These are phyloP conservation scores for Cinnamomum micranthum DNA, from an alignment of 164 flowering plant species.

Conservation along the genomic window DNA sequence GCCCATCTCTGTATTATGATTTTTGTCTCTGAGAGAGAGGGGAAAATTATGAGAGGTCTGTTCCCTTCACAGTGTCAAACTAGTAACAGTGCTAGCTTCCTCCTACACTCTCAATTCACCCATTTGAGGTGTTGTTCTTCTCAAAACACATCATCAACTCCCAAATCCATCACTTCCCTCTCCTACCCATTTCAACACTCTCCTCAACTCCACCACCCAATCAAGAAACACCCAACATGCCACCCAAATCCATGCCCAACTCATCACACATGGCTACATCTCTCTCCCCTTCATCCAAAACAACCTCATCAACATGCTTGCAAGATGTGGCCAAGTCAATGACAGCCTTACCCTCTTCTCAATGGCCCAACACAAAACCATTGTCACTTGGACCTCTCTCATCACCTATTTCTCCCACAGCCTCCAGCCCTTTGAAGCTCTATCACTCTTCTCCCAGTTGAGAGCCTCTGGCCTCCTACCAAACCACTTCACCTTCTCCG, in stretches of 20 bases:
- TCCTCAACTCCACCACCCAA: constrained; percentile 30
- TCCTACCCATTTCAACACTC: constrained; percentile 38
- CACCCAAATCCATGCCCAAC: constrained; percentile 58
- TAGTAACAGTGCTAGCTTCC: not conserved
- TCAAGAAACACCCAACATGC: constrained; percentile 30
- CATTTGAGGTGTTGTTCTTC: not conserved
- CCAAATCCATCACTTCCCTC: not conserved
- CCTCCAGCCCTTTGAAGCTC: constrained; percentile 32
- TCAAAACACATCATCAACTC: not conserved
- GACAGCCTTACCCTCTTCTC: constrained; percentile 33
- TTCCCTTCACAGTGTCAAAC: not conserved
- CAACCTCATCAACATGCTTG: constrained; percentile 50
- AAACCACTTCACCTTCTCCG: constrained; percentile 55
- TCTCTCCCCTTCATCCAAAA: constrained; percentile 41
- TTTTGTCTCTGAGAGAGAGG: too few relatives aligned
- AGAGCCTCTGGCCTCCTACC: constrained; percentile 33
- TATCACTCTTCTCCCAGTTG: constrained; percentile 41
- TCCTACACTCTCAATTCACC: not conserved
- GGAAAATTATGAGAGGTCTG: not conserved
- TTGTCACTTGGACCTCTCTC: constrained; percentile 55
- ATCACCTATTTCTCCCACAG: constrained; percentile 42
- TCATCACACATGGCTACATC: constrained; percentile 32
- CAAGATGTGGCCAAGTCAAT: constrained; percentile 40
- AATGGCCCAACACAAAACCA: constrained; percentile 22
- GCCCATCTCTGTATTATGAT: too few relatives aligned